phyloP scores from a whole-genome alignment of 805 yeast genomes.

The Ogataea corticis region DNA sequence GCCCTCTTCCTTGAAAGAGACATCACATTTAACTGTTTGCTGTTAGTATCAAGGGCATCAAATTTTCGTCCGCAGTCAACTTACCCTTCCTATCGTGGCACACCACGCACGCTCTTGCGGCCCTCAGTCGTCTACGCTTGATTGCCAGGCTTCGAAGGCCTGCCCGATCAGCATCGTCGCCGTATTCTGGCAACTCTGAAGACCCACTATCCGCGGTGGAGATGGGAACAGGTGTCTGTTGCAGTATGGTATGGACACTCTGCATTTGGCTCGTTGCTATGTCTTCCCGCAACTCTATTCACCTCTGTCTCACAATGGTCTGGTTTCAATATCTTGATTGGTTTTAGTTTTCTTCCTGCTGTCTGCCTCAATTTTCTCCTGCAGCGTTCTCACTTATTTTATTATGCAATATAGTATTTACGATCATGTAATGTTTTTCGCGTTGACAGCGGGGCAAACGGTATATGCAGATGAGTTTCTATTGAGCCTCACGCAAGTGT shows the following conservation, averaged over 20 bases:
- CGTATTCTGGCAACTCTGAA: background rate
- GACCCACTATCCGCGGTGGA: background rate
- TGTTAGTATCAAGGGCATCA: background rate
- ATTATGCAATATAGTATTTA: constrained; percentile 1
- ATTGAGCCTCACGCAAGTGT: background rate
- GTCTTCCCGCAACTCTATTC: background rate
- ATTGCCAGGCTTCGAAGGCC: constrained; percentile 1
- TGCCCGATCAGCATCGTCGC: background rate
- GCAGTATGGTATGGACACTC: background rate
- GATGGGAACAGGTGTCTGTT: background rate
- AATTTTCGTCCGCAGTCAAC: background rate
- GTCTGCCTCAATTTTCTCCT: no score
- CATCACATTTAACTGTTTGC: constrained; percentile 66
- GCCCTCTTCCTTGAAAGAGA: constrained; percentile 40
- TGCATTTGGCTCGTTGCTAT: background rate
- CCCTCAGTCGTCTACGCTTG: constrained; percentile 50
- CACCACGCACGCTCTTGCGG: constrained; percentile 69
- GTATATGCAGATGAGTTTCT: background rate
- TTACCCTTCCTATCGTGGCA: constrained; percentile 68
- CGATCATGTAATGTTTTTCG: background rate
- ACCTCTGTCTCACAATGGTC: background rate
- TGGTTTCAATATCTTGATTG: no score
- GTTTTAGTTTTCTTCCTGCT: no score
- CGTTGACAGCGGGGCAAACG: background rate
- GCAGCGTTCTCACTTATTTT: background rate